These are phyloP conservation scores for Corinectria fuckeliana DNA, from an alignment of 2,329 filamentous ascomycete genomes.

Conservation along the genomic window DNA sequence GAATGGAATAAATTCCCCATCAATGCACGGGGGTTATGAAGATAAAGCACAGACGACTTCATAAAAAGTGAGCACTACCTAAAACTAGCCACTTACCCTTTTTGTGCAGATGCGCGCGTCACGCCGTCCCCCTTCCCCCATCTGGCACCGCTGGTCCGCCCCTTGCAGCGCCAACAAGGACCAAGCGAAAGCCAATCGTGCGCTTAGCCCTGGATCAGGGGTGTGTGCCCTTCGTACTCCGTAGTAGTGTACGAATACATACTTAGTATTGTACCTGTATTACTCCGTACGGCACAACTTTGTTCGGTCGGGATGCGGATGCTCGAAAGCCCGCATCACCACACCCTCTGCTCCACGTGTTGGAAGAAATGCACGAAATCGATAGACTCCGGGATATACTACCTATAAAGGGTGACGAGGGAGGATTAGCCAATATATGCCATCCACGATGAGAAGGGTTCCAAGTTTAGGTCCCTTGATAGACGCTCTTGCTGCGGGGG, in stretches of 20 bases:
- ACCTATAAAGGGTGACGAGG: conserved; percentile 6
- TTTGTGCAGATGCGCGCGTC: conserved; percentile 15
- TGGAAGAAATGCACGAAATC: not conserved
- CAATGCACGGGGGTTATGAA: conserved; percentile 18
- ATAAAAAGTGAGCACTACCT: no score
- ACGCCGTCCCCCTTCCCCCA: conserved; percentile 16
- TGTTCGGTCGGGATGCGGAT: not conserved
- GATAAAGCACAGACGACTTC: conserved; percentile 11
- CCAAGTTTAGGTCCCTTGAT: conserved; percentile 1
- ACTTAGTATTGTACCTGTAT: not conserved
- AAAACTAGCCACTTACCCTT: not conserved
- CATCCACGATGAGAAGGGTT: not conserved
- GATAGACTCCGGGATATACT: conserved; percentile 1
- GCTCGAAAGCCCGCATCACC: conserved; percentile 3
- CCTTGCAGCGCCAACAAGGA: conserved; percentile 17
- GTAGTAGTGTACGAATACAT: no score
- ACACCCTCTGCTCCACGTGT: conserved; percentile 8
- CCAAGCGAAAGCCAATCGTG: conserved; percentile 15
- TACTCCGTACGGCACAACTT: not conserved
- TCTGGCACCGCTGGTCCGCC: conserved; percentile 12
- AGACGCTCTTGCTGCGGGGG: not conserved
- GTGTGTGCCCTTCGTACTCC: no score
- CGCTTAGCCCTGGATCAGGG: conserved; percentile 4
- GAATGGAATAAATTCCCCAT: conserved; percentile 6
- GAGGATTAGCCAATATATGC: not conserved